Percentiles rank a stretch among this genome's conserved stretches.
phyloP scores from a whole-genome alignment of 2,329 filamentous ascomycete species.

The Fragosphaeria purpurea region DNA sequence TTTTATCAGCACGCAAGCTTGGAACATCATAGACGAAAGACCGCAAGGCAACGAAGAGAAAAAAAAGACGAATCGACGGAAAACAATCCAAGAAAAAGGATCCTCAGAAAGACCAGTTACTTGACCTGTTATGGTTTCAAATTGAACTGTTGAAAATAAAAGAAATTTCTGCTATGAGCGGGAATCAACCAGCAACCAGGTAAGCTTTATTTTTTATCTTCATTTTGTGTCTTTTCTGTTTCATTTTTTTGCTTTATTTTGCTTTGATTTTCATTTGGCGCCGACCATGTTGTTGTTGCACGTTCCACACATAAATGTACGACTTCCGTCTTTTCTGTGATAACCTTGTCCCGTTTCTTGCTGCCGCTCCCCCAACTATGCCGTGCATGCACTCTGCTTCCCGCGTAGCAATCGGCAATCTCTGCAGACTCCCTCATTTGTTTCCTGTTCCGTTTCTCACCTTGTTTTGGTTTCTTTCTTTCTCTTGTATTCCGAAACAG shows the following conservation, averaged over 20 bases:
- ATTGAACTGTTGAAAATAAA: neutral
- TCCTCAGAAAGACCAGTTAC: neutral
- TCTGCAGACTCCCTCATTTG: neutral
- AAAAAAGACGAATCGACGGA: too few relatives aligned
- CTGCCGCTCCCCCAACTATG: constrained; percentile 5
- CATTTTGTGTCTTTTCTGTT: neutral
- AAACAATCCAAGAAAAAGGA: too few relatives aligned
- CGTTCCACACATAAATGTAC: too few relatives aligned
- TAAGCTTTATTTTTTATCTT: constrained; percentile 10
- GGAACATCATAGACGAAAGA: too few relatives aligned
- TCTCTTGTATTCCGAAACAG: neutral
- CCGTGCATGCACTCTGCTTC: constrained; percentile 9
- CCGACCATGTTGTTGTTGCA: too few relatives aligned
- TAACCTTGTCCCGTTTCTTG: constrained; percentile 2
- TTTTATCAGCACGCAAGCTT: too few relatives aligned
- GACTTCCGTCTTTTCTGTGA: neutral
- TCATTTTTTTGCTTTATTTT: neutral
- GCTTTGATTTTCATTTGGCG: neutral
- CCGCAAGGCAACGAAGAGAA: too few relatives aligned
- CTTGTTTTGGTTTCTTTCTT: neutral
- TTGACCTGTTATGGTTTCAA: neutral
- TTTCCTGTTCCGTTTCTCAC: constrained; percentile 5
- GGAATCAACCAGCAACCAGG: constrained; percentile 47
- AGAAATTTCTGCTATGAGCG: constrained; percentile 48
- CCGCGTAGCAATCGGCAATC: constrained; percentile 5